phyloP scores from a whole-genome alignment of 2,329 filamentous ascomycete species.

The Exophiala alcalophila region DNA sequence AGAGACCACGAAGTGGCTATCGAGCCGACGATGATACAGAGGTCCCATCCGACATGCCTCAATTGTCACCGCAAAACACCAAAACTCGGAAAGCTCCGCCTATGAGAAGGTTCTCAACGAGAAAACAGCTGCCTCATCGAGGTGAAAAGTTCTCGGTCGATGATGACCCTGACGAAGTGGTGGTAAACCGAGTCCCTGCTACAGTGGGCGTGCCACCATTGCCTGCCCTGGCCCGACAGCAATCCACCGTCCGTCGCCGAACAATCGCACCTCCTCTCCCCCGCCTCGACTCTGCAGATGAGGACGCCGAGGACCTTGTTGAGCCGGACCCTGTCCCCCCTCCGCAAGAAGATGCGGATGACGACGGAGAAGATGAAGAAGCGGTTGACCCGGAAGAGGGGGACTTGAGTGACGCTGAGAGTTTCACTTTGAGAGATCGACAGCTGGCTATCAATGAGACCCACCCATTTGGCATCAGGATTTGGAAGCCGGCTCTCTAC shows the following conservation, averaged over 20 bases:
- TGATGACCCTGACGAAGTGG: constrained; percentile 78
- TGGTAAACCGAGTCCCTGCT: constrained; percentile 53
- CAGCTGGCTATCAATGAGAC: constrained; percentile 98
- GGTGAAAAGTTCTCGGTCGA: constrained; percentile 88
- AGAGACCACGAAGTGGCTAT: constrained; percentile 16
- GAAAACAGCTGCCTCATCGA: constrained; percentile 65
- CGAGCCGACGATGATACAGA: constrained; percentile 19
- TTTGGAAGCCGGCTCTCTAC: constrained; percentile 98
- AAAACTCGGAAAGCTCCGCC: constrained; percentile 69
- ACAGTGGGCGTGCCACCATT: constrained; percentile 37
- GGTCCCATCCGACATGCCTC: constrained; percentile 43
- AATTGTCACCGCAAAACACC: constrained; percentile 37
- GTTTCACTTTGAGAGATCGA: constrained; percentile 94
- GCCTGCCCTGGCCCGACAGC: constrained; percentile 37
- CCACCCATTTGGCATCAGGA: constrained; percentile 95
- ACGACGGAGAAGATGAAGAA: constrained; percentile 52
- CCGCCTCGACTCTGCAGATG: constrained; percentile 39
- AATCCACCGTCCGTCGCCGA: constrained; percentile 43
- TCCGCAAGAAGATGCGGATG: constrained; percentile 42
- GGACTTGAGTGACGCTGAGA: constrained; percentile 86
- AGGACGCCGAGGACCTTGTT: constrained; percentile 40
- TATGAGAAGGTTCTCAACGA: constrained; percentile 68
- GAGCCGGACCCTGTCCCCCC: constrained; percentile 33
- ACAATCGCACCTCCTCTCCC: constrained; percentile 36
- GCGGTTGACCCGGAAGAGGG: constrained; percentile 64